Evolutionary conservation across 768 basidiomycete genomes (phyloP).

Genomic region (Mycena albidolilacea): DNA sequence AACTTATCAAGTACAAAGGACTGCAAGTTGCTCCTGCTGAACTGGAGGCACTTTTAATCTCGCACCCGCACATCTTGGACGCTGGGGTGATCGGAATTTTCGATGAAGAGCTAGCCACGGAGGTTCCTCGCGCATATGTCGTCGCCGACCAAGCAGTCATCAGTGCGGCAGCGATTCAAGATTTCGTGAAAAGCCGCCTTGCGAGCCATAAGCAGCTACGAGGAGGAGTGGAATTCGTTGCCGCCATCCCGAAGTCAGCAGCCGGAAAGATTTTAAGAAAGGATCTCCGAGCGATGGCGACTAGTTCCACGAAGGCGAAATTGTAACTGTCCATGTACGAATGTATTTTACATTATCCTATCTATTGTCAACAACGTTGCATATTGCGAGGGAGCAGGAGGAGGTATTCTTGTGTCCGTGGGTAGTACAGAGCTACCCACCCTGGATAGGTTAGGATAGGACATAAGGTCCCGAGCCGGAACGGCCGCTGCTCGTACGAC

Average conservation of each 20-base stretch:
- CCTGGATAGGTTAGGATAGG: no score
- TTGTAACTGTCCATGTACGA: slow-evolving; percentile 8
- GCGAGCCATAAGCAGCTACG: slow-evolving; percentile 33
- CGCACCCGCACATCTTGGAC: slow-evolving; percentile 47
- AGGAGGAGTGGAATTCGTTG: slow-evolving; percentile 31
- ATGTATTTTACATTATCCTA: no score
- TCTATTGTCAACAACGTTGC: no score
- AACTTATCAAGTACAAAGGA: slow-evolving; percentile 42
- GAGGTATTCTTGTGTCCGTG: no score
- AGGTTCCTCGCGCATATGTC: slow-evolving; percentile 41
- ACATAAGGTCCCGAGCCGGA: no score
- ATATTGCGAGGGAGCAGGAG: no score
- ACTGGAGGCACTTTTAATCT: slow-evolving; percentile 49
- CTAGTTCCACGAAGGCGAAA: slow-evolving; percentile 16
- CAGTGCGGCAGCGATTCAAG: slow-evolving; percentile 32
- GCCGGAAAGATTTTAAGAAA: slow-evolving; percentile 39
- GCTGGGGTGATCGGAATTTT: slow-evolving; percentile 47
- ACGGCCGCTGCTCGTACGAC: no score
- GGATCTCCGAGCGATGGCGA: slow-evolving; percentile 35
- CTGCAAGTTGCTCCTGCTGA: slow-evolving; percentile 51
- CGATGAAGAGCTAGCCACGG: slow-evolving; percentile 29
- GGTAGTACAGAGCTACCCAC: no score
- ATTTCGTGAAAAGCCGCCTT: slow-evolving; percentile 33
- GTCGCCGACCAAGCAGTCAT: slow-evolving; percentile 30
- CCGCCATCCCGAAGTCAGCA: slow-evolving; percentile 35